Evolutionary conservation across 192 early-diverging fungal species (phyloP), one percentile per base, ranked within the genome.

Genomic region (Dissophora ornata): DNA sequence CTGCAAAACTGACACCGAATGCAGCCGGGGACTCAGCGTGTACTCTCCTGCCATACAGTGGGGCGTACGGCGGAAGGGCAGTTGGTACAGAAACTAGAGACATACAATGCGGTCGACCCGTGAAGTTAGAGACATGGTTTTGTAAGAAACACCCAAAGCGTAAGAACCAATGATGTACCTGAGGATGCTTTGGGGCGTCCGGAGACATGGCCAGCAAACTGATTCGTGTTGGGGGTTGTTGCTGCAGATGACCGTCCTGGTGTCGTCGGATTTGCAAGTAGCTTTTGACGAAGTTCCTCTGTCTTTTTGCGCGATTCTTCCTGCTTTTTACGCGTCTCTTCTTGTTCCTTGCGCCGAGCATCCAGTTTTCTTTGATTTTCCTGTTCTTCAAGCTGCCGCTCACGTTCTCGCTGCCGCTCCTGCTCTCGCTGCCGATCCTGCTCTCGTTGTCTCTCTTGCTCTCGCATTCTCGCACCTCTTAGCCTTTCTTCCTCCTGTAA

Each of bases 131-230:
- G n/a, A n/a, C n/a, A n/a, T n/a, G n/a, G n/a, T n/a, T n/a, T n/a
- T n/a, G n/a, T n/a, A n/a, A n/a, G n/a, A n/a, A n/a, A n/a, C n/a
- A n/a, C n/a, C n/a, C n/a, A n/a, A n/a, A n/a, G n/a, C n/a, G n/a
- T n/a, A n/a, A 38, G 45, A 41, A 33, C 22, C 18, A 40, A 22
- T 12, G 13, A 47, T 45, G 29, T 75, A 75, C 71, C 71, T 47
- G 71, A 66, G 18, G 62, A 34, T 34, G 71, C 55, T 24, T 75
- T 75, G 0, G 62, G 57, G 18, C 62, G 70, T 41, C 69, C 69
- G 34, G 38, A 24, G 16, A 70, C 28, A 56, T 51, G 61, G 28
- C 40, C 33, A 24, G 69, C 55, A 26, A 62, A 32, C 1, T 56
- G 63, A 25, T 38, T 51, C 5, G 50, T 18, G 19, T 41, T 33